Evolutionary conservation across 768 basidiomycete species (phyloP).

Genomic region (Naganishia vishniacii): DNA sequence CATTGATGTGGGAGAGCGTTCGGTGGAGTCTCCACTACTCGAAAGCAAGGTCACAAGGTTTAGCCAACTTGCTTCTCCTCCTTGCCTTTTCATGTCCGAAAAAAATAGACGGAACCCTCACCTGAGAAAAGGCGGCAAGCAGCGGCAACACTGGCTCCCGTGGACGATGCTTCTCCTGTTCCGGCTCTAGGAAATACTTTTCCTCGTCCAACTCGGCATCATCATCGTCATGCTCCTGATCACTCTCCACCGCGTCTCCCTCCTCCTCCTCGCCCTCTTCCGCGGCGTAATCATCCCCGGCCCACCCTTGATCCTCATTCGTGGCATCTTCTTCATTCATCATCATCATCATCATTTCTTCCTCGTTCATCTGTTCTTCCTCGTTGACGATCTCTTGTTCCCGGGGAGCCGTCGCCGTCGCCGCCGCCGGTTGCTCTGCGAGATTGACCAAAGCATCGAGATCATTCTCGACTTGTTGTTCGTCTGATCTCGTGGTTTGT

Average conservation of each 20-base stretch:
- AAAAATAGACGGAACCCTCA: no score
- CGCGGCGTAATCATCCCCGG: slow-evolving; percentile 52
- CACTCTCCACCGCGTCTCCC: slow-evolving; percentile 38
- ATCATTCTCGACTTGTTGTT: slow-evolving; percentile 9
- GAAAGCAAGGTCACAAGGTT: no score
- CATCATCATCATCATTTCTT: no score
- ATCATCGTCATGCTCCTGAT: slow-evolving; percentile 50
- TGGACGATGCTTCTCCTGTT: slow-evolving; percentile 28
- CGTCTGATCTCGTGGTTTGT: neutral
- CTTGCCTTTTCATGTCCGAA: no score
- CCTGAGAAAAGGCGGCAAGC: slow-evolving; percentile 19
- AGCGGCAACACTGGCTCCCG: slow-evolving; percentile 32
- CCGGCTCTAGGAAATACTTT: slow-evolving; percentile 28
- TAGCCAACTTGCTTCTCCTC: no score
- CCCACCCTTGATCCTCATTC: neutral
- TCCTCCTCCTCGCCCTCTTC: slow-evolving; percentile 34
- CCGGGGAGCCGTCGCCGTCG: no score
- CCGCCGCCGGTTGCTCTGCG: neutral
- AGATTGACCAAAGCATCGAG: neutral
- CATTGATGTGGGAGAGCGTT: neutral
- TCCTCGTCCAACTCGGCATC: slow-evolving; percentile 27
- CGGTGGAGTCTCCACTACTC: neutral
- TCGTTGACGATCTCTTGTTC: neutral
- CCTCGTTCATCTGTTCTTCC: neutral
- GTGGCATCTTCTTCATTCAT: slow-evolving; percentile 1